Evolutionary conservation across 495 filamentous ascomycete species (phyloP), one percentile per base, ranked within the genome.

Genomic region (Talaromyces adpressus): DNA sequence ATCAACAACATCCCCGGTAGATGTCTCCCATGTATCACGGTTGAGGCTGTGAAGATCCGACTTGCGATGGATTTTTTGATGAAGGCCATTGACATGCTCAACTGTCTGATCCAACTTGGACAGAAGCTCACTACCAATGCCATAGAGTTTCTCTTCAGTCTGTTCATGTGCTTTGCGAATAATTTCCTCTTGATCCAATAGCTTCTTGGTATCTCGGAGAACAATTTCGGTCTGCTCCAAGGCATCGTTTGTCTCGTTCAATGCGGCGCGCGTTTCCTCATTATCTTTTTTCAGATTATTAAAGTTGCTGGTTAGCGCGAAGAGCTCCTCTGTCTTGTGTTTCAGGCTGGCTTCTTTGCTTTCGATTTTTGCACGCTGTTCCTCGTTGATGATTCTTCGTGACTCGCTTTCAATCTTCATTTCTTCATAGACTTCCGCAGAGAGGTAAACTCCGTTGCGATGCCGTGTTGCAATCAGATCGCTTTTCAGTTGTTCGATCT

Each of bases 381-480:
- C 94, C 66, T 97, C 94, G 66, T 87, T 91, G 20, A 96, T 82
- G 62, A 97, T 96, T 27, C 91, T 78, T n/a, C 93, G 86, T 3
- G 92, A 96, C 75, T 98, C 94, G 71, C 89, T 96, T 70, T 95
- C 89, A 57, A 87, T 90, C 0, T 86, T 91, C 72, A 98, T 86
- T 67, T 94, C 88, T 67, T 96, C 92, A 68, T 90, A 96, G 6
- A 76, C 82, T 65, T 96, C 92, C 32, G 87, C 86, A 0, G 92
- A 89, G 47, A 98, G 79, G 70, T 97, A 98, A 6, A 98, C 93
- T 62, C 94, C 94, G 71, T 97, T 96, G 6, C 93, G 88, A 72
- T 97, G 92, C 9, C 94, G 83, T 5, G 95, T 94, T 8, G 92
- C 91, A 62, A 97, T 93, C 9, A 98, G 82, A 68, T 98, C 95